Evolutionary conservation across 768 basidiomycete genomes (phyloP).

Genomic region (Suillus cothurnatus): DNA sequence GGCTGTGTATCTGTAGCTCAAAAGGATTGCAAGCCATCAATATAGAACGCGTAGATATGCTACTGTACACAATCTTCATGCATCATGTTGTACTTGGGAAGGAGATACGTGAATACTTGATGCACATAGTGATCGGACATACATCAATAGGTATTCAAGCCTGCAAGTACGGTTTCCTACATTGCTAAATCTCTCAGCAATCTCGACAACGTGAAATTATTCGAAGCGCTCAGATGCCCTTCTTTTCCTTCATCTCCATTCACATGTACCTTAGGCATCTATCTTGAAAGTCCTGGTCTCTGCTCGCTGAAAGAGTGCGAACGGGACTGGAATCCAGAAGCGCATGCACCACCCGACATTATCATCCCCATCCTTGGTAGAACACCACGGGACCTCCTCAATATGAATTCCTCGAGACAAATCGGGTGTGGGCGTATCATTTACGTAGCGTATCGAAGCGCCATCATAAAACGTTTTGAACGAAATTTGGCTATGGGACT

Average conservation of each 20-base stretch:
- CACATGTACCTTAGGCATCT: conserved; percentile 39
- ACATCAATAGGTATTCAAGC: background rate
- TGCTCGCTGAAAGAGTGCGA: conserved; percentile 44
- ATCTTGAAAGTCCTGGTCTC: conserved; percentile 49
- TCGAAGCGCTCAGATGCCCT: conserved; percentile 21
- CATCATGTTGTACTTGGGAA: background rate
- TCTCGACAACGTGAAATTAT: conserved; percentile 47
- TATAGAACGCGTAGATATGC: background rate
- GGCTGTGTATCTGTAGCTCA: background rate
- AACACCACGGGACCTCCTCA: conserved; percentile 13
- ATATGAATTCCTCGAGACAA: conserved; percentile 21
- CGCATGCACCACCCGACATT: conserved; percentile 29
- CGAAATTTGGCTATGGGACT: background rate
- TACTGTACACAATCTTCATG: background rate
- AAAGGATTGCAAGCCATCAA: background rate
- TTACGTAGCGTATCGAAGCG: conserved; percentile 8
- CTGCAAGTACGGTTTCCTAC: background rate
- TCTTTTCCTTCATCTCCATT: conserved; percentile 18
- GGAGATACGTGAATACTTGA: background rate
- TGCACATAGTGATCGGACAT: background rate
- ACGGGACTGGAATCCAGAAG: conserved; percentile 45
- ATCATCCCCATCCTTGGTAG: conserved; percentile 4
- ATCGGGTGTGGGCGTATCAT: background rate
- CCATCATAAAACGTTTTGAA: background rate
- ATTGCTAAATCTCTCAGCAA: conserved; percentile 27